A percentile compares a stretch with the other conserved stretches of the same genome.
These are phyloP conservation scores for Dendrobium nobile DNA, from an alignment of 106 monocot genomes.

Conservation along the genomic window DNA sequence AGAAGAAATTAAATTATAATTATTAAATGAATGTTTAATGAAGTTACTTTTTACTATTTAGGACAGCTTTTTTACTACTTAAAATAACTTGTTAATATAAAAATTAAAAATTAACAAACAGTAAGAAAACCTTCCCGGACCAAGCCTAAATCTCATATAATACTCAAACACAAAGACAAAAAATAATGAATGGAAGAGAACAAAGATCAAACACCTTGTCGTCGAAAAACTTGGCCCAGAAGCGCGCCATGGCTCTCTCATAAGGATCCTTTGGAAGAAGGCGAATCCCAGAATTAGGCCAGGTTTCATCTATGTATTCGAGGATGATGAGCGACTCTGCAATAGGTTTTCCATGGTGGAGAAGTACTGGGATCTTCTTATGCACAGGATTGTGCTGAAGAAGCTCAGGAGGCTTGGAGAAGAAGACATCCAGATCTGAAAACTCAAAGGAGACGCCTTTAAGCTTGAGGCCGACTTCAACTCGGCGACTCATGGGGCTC, in stretches of 20 bases:
- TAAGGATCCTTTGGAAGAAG: slow-evolving; percentile 9
- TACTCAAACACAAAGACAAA: not conserved
- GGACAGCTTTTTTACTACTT: too few species aligned
- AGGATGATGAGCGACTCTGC: slow-evolving; percentile 5
- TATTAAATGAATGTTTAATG: too few species aligned
- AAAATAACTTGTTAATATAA: too few species aligned
- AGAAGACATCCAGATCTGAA: not conserved
- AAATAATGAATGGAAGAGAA: not conserved
- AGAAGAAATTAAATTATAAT: too few species aligned
- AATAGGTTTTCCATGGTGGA: not conserved
- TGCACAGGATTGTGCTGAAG: not conserved
- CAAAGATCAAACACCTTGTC: slow-evolving; percentile 7
- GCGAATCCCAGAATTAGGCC: not conserved
- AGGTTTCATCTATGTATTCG: slow-evolving; percentile 5
- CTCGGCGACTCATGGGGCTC: not conserved
- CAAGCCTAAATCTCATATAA: not conserved
- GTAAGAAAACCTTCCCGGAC: not conserved
- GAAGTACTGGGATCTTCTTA: slow-evolving; percentile 1
- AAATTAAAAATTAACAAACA: too few species aligned
- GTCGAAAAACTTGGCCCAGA: slow-evolving; percentile 6
- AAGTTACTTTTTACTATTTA: too few species aligned
- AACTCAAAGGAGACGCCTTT: not conserved
- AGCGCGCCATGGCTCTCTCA: slow-evolving; percentile 8
- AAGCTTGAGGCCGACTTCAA: not conserved
- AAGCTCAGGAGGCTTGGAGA: not conserved